phyloP scores from a whole-genome alignment of 768 basidiomycete genomes.

The Mycena alexandri region DNA sequence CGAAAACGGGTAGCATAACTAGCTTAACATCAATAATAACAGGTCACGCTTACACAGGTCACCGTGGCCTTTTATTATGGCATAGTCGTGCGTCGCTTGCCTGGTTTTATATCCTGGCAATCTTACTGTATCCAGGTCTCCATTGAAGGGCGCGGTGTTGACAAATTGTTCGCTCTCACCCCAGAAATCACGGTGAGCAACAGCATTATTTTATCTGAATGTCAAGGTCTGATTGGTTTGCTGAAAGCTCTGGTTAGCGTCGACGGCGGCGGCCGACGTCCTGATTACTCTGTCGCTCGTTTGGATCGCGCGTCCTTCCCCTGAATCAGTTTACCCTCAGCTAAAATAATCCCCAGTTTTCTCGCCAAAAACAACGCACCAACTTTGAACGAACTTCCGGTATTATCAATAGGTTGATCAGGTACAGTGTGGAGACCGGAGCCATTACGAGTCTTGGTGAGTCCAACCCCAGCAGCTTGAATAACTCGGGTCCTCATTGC shows the following conservation, averaged over 20 bases:
- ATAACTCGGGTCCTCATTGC: too few species aligned
- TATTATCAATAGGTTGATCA: conserved; percentile 44
- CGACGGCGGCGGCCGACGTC: conserved; percentile 19
- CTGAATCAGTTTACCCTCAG: background rate
- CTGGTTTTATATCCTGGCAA: background rate
- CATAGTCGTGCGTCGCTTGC: conserved; percentile 1
- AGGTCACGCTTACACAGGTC: conserved; percentile 17
- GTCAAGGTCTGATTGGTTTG: too few species aligned
- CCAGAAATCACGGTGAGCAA: conserved; percentile 15
- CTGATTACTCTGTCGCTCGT: conserved; percentile 45
- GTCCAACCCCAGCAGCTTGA: too few species aligned
- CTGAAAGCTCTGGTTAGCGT: conserved; percentile 30
- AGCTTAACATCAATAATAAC: too few species aligned
- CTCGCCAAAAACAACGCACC: conserved; percentile 25
- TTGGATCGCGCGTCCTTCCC: conserved; percentile 6
- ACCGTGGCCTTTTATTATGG: conserved; percentile 11
- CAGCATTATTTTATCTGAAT: background rate
- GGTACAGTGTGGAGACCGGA: conserved; percentile 35
- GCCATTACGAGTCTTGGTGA: conserved; percentile 19
- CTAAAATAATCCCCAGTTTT: conserved; percentile 15
- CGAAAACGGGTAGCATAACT: too few species aligned
- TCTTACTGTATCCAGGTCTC: conserved; percentile 2
- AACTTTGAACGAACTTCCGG: conserved; percentile 29
- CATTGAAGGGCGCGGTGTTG: background rate
- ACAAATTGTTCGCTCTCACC: conserved; percentile 1